Base-by-base conservation (phyloP, 2,329 filamentous ascomycete species). In the Aspergillus awamori region DNA sequence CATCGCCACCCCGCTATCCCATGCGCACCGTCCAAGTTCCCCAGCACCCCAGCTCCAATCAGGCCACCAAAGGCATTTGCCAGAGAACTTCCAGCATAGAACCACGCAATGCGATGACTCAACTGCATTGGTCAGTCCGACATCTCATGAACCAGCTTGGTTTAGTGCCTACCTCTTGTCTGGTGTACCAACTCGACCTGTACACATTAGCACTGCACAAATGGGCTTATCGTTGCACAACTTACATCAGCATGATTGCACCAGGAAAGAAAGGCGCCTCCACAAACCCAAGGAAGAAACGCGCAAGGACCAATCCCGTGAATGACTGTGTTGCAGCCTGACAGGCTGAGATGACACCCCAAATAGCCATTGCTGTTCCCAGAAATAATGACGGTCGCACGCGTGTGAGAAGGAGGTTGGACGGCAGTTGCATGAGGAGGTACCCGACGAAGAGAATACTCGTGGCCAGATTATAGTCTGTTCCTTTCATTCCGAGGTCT, bases 131-230 rank as follows among this genome's bases (percentile, higher is more conserved):
- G 69, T 63, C 15, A 80, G 73, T 30, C 0, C 75, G 79, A 36
- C 11, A 15, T 52, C 81, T 15, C 82, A 79, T 80, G 17, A 10
- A 7, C 3, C 10, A 30, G 17, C 6, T 4, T 2, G 13, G 8
- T 5, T 6, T 17, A 10, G 8, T 6, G 3, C 15, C 28, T 59
- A 70, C 68, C 72, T 87, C 84, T 45, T 83, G 81, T 51, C 86
- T 80, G 0, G 87, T 89, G 71, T 90, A 90, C 86, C 86, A 89
- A 71, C 88, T 87, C 2, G 86, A 87, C 70, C 70, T 72, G 38
- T 20, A 36, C n/a, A 17, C 2, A 24, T 62, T n/a, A 62, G 52
- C 26, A 8, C 24, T 15, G 11, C 13, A 10, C 15, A 17, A 17
- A 43, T 20, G 8, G 4, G 28, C 36, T 39, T 17, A 45, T 24